phyloP scores from a whole-genome alignment of 495 filamentous ascomycete species.

The Tuber aestivum region DNA sequence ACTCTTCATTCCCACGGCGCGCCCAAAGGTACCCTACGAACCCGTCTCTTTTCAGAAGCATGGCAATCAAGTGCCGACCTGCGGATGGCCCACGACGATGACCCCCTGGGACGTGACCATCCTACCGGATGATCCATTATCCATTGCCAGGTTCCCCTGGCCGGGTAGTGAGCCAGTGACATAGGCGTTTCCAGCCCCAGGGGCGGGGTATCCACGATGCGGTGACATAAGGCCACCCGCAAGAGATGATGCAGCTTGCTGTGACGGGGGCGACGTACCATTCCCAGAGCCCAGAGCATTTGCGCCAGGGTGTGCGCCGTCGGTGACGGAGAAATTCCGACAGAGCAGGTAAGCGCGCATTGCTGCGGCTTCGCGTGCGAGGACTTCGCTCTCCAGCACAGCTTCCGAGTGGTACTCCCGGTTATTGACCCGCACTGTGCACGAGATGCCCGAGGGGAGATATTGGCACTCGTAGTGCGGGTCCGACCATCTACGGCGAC shows the following conservation, averaged over 20 bases:
- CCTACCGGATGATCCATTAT: constrained; percentile 20
- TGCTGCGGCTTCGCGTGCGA: constrained; percentile 90
- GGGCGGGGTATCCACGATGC: constrained; percentile 31
- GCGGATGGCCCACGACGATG: constrained; percentile 31
- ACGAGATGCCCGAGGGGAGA: constrained; percentile 68
- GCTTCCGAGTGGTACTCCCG: constrained; percentile 90
- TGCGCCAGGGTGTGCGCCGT: constrained; percentile 51
- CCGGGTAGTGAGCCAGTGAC: constrained; percentile 28
- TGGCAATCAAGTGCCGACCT: constrained; percentile 25
- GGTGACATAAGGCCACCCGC: constrained; percentile 29
- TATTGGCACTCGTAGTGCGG: constrained; percentile 80
- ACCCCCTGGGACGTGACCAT: constrained; percentile 33
- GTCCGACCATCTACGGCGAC: constrained; percentile 90
- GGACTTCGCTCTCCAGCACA: constrained; percentile 68
- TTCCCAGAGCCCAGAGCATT: constrained; percentile 30
- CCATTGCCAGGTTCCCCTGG: constrained; percentile 29
- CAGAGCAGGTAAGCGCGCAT: constrained; percentile 97
- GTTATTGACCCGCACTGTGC: constrained; percentile 91
- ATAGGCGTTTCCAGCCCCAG: constrained; percentile 31
- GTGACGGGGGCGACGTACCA: constrained; percentile 23
- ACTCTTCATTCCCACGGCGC: background rate
- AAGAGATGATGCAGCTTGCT: constrained; percentile 17
- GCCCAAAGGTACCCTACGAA: constrained; percentile 16
- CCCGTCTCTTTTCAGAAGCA: constrained; percentile 6
- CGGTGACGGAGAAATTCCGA: constrained; percentile 96